Conservation (phyloP, 2,329 filamentous ascomycete genomes). For the Blumeria graminis region DNA sequence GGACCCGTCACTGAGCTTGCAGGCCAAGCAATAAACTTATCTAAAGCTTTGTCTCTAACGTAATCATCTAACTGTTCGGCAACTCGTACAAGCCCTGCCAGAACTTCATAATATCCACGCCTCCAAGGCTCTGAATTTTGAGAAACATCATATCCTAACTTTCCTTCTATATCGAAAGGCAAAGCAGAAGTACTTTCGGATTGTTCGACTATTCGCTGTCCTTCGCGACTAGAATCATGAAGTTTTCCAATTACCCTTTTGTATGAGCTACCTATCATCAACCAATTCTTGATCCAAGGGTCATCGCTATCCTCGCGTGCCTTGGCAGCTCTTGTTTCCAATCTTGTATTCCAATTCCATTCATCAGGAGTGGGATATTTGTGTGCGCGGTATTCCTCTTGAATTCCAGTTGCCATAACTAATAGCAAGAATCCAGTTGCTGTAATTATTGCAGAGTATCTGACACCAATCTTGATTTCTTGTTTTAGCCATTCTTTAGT, state of each 20-base stretch:
- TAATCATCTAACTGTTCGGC: slow-evolving; percentile 66
- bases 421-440: slow-evolving; percentile 9
- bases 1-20: slow-evolving; percentile 54
- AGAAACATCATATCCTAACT: slow-evolving; percentile 17
- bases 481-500: slow-evolving; percentile 44
- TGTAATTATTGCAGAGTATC: slow-evolving; percentile 34
- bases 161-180: slow-evolving; percentile 28
- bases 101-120: slow-evolving; percentile 58
- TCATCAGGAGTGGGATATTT: slow-evolving; percentile 60
- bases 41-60: slow-evolving; percentile 41
- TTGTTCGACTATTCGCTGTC: slow-evolving; percentile 27
- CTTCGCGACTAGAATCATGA: slow-evolving; percentile 45
- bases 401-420: slow-evolving; percentile 37
- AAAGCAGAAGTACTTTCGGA: slow-evolving; percentile 27
- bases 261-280: slow-evolving; percentile 34
- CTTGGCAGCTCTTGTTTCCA: slow-evolving; percentile 33
- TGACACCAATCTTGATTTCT: slow-evolving; percentile 44
- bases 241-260: slow-evolving; percentile 36
- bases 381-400: slow-evolving; percentile 53
- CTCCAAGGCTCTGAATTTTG: slow-evolving; percentile 62
- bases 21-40: slow-evolving; percentile 34
- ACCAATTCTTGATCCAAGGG: slow-evolving; percentile 30
- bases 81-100: slow-evolving; percentile 53
- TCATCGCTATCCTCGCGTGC: slow-evolving; percentile 8
- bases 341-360: slow-evolving; percentile 50